Percentiles rank a stretch among this genome's conserved stretches.
These are phyloP conservation scores for Murraya paniculata DNA, from an alignment of 345 rosid genomes.

Conservation along the genomic window DNA sequence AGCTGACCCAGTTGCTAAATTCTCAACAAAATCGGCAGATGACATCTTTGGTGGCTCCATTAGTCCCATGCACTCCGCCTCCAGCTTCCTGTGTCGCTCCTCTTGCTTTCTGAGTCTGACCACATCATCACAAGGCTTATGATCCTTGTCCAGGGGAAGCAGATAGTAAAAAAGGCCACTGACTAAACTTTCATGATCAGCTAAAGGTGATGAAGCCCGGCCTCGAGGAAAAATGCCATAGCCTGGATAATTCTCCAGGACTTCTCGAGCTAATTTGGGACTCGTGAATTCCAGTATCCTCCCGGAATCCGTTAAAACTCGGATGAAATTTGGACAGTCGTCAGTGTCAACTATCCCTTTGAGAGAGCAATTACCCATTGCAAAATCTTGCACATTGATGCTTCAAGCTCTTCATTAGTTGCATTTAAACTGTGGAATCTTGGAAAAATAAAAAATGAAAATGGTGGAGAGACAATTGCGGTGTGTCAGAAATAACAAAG, in stretches of 20 bases:
- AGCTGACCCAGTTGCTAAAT: conserved; percentile 20
- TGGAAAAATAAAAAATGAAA: neutral
- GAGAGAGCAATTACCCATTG: conserved; percentile 62
- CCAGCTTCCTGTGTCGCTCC: conserved; percentile 7
- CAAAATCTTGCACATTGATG: neutral
- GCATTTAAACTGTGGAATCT: conserved; percentile 20
- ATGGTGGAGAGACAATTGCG: conserved; percentile 23
- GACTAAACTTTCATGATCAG: conserved; percentile 31
- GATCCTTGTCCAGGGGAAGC: conserved; percentile 33
- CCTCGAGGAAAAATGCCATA: conserved; percentile 36
- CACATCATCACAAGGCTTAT: neutral
- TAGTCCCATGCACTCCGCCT: neutral
- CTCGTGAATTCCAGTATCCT: conserved; percentile 29
- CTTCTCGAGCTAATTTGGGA: conserved; percentile 43
- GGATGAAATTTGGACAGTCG: conserved; percentile 10
- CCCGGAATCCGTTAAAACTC: conserved; percentile 40
- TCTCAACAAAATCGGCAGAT: conserved; percentile 19
- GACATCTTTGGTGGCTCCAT: conserved; percentile 23
- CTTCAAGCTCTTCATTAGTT: neutral
- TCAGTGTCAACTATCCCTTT: conserved; percentile 26
- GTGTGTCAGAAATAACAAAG: conserved; percentile 25
- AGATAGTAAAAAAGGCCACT: conserved; percentile 46
- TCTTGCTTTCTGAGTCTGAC: neutral
- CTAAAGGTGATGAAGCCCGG: conserved; percentile 27
- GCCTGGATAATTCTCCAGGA: conserved; percentile 36